Base-by-base conservation (phyloP, 176 grass and related monocot genomes). In the Chrysopogon serrulatus region DNA sequence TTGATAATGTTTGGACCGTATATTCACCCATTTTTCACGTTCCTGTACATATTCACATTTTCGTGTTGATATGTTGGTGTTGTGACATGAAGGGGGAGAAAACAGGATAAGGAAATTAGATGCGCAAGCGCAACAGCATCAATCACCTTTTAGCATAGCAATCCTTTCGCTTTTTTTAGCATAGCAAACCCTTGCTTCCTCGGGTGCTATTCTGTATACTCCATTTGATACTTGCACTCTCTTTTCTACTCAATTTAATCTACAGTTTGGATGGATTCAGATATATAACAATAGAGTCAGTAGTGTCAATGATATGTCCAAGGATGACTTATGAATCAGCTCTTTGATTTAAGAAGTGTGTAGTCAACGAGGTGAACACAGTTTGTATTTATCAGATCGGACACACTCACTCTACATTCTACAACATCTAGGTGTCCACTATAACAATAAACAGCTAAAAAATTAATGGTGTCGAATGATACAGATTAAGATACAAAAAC, bases 391-490 rank as follows among this genome's bases (percentile, higher is more conserved):
- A 78, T 45, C 47, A 26, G 11, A 70, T 68, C 9, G 80, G 76
- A 65, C 57, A 86, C 61, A 54, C 44, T n/a, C n/a, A n/a, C n/a
- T n/a, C n/a, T n/a, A n/a, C n/a, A n/a, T n/a, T 48, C 73, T 83
- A 86, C 73, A 79, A 79, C 57, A 90, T 62, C 74, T 83, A 83
- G 18, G 67, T 79, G 79, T 78, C 60, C 31, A 26, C 59, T 86
- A 83, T 56, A 59, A 39, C 23, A 17, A 75, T 49, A 67, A 79
- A 79, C 36, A 59, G 0, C 79, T 49, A 83, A 68, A 68, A 42
- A n/a, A 12, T 73, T 31, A 62, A 54, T 78, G 30, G 64, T 61
- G 35, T 75, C 19, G 19, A n/a, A 30, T 59, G 9, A 59, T 26
- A 57, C 19, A 56, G n/a, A 56, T 8, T 56, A n/a, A 56, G 53